Base-by-base conservation (phyloP, 495 filamentous ascomycete species). In the Penicillium daleae region DNA sequence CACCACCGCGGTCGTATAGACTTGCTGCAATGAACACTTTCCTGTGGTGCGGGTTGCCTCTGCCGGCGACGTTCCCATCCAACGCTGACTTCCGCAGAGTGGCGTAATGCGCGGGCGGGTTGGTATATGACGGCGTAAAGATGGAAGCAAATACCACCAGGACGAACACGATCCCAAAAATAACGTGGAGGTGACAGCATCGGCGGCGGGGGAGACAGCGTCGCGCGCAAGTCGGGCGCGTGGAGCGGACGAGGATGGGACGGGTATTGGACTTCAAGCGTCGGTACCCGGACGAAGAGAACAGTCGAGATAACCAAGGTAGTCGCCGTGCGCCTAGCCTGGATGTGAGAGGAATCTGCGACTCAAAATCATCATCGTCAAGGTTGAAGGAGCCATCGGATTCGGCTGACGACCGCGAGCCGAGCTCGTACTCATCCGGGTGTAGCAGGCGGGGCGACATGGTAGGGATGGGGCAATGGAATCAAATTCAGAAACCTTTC, bases 11-110 rank as follows among this genome's bases (percentile, higher is more conserved):
- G 66, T 95, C 89, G 67, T 91, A 89, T 46, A 94, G 80, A 66
- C 87, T 92, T 17, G 89, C 87, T 6, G 88, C 88, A 59, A 94
- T 90, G 70, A 91, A 93, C 17, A 93, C 79, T 62, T 87, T 89
- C 69, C 92, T 86, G 40, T 85, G 77, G 22, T 79, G 68, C 2
- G 82, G 74, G 66, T 93, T 92, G 15, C 85, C 88, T 33, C 87
- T 79, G 3, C 88, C 89, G 3, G 77, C 56, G 12, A 66, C 46
- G 12, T 75, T 72, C 22, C 69, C 78, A 42, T 72, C 70, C 44
- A 67, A 62, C 8, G 80, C 73, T 1, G 71, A 66, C 24, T 75
- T 58, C 17, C 74, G 71, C 0, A 88, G 72, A 17, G 66, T 62
- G 4, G 62, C 50, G 62, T 87, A 88, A 66, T 85, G 82, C 21